Percentiles rank a stretch among this genome's conserved stretches.
Evolutionary conservation across 2,329 filamentous ascomycete species (phyloP).

Genomic region (Alternaria tenuissima): DNA sequence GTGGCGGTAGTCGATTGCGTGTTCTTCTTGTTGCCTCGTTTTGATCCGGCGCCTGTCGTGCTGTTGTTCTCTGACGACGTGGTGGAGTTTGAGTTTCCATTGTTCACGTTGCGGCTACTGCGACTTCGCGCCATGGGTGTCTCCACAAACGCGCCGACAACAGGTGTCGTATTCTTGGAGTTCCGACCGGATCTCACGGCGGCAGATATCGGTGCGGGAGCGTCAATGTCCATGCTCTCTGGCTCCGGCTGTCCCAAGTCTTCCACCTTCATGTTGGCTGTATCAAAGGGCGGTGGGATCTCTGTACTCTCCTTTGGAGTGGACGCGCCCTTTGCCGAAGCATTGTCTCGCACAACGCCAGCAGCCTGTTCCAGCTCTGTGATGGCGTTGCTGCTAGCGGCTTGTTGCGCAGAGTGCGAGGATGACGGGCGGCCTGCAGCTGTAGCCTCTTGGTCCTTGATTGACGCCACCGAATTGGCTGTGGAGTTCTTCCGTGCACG

Average conservation of each 20-base stretch:
- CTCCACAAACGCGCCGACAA: slow-evolving; percentile 54
- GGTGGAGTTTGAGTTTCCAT: slow-evolving; percentile 46
- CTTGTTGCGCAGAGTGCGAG: slow-evolving; percentile 46
- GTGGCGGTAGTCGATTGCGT: slow-evolving; percentile 29
- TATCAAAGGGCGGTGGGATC: slow-evolving; percentile 54
- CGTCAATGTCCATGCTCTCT: slow-evolving; percentile 48
- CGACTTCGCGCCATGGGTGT: slow-evolving; percentile 53
- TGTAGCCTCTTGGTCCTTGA: slow-evolving; percentile 56
- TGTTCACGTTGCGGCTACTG: slow-evolving; percentile 53
- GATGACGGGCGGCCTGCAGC: slow-evolving; percentile 46
- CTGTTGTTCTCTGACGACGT: slow-evolving; percentile 53
- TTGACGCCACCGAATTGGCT: slow-evolving; percentile 55
- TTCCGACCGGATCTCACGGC: slow-evolving; percentile 51
- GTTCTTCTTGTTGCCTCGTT: slow-evolving; percentile 50
- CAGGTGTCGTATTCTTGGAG: slow-evolving; percentile 60
- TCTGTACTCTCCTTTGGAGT: slow-evolving; percentile 45
- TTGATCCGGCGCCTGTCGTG: slow-evolving; percentile 45
- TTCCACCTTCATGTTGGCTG: slow-evolving; percentile 60
- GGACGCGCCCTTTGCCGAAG: slow-evolving; percentile 32
- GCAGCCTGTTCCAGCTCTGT: slow-evolving; percentile 46
- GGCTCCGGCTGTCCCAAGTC: slow-evolving; percentile 58
- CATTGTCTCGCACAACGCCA: slow-evolving; percentile 34
- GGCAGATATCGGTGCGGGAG: slow-evolving; percentile 37
- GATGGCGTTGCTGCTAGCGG: slow-evolving; percentile 38
- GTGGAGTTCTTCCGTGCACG: slow-evolving; percentile 77